A percentile compares a stretch with the other conserved stretches of the same genome.
phyloP scores from a whole-genome alignment of 1,284 basidiomycete genomes.

The Cryptococcus sp. region DNA sequence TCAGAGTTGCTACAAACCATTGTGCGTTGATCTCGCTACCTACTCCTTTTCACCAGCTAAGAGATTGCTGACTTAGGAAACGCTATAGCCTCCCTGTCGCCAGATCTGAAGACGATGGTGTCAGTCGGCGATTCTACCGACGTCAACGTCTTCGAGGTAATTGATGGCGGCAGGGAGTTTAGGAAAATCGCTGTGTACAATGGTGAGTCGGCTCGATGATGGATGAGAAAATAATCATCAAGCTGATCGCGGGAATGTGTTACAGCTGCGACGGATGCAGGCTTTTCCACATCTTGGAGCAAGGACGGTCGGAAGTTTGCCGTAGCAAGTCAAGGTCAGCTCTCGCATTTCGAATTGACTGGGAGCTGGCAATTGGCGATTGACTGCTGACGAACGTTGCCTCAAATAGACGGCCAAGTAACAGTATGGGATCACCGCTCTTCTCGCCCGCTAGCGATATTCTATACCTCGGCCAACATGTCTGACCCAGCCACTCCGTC shows the following conservation, averaged over 20 bases:
- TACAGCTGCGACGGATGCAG: slow-evolving; percentile 47
- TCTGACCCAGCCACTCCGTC: slow-evolving; percentile 13
- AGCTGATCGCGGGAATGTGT: not conserved
- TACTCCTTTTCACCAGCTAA: not conserved
- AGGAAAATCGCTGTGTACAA: slow-evolving; percentile 46
- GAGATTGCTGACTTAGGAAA: not conserved
- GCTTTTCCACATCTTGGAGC: slow-evolving; percentile 52
- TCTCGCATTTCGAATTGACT: not conserved
- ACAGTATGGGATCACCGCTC: slow-evolving; percentile 55
- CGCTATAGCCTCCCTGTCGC: slow-evolving; percentile 47
- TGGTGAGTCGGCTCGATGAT: slow-evolving; percentile 21
- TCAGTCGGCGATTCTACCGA: slow-evolving; percentile 53
- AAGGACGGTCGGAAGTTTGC: slow-evolving; percentile 54
- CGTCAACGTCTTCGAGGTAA: slow-evolving; percentile 49
- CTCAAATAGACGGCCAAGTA: slow-evolving; percentile 46
- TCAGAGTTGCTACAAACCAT: slow-evolving; percentile 52
- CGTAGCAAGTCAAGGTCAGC: slow-evolving; percentile 49
- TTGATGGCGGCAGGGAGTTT: slow-evolving; percentile 49
- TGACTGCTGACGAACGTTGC: too few species aligned
- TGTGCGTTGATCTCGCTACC: slow-evolving; percentile 33
- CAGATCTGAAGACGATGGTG: slow-evolving; percentile 51
- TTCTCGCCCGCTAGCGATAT: slow-evolving; percentile 48
- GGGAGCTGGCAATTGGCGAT: not conserved
- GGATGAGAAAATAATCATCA: not conserved
- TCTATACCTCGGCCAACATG: slow-evolving; percentile 35